A percentile compares a stretch with the other conserved stretches of the same genome.
Conservation (phyloP, 352 stramenopile species). For the Globisporangium recalcitrans region DNA sequence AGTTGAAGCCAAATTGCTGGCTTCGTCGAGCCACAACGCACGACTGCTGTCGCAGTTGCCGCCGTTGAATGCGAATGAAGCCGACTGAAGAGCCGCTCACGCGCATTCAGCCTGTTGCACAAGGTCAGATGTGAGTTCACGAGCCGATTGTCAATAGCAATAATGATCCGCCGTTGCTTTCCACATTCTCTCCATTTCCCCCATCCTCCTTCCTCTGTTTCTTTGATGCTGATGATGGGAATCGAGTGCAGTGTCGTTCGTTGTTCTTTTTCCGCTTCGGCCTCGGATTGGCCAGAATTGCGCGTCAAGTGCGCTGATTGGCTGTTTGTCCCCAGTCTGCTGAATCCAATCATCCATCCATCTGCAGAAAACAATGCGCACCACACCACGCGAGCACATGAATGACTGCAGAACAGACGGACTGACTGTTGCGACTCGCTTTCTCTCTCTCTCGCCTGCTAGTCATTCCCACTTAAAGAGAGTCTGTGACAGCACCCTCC, state of each 20-base stretch:
- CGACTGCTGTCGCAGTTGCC: background rate
- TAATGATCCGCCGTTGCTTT: background rate
- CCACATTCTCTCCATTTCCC: background rate
- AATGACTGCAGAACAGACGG: background rate
- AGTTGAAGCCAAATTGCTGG: background rate
- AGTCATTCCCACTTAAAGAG: background rate
- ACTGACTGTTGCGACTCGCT: background rate
- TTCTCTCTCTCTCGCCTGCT: background rate
- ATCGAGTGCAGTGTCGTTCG: background rate
- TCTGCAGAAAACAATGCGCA: background rate
- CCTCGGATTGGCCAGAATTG: slow-evolving; percentile 1
- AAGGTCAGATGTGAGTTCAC: too few relatives aligned
- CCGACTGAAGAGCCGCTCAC: background rate
- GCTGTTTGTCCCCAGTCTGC: background rate
- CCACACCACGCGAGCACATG: background rate
- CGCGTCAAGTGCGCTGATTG: background rate
- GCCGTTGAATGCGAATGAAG: slow-evolving; percentile 3
- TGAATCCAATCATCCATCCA: slow-evolving; percentile 6
- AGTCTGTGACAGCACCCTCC: background rate
- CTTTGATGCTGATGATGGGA: background rate
- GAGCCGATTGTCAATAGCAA: too few relatives aligned
- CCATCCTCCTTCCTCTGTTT: background rate
- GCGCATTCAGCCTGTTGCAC: slow-evolving; percentile 1
- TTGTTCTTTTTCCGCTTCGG: slow-evolving; percentile 2
- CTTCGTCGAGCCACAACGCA: too few relatives aligned